Percentiles rank a stretch among this genome's conserved stretches.
These are phyloP conservation scores for Aspergillus hancockii DNA, from an alignment of 495 filamentous ascomycete genomes.

Conservation along the genomic window DNA sequence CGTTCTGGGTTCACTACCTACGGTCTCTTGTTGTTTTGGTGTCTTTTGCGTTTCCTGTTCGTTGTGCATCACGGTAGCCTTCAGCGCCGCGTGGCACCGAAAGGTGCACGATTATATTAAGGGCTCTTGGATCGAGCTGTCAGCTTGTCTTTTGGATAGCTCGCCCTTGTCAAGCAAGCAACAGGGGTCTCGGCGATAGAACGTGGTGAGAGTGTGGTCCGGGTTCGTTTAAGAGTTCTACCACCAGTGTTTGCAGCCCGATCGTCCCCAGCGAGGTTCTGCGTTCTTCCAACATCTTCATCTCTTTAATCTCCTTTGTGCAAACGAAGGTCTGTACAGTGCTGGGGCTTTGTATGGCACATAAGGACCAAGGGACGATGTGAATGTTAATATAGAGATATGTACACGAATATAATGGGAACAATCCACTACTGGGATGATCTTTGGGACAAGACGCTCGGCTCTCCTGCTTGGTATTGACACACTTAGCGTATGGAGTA, in stretches of 20 bases:
- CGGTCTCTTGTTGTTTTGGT: conserved; percentile 10
- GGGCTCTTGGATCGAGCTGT: not conserved
- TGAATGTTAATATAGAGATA: not conserved
- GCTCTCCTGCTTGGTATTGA: not conserved
- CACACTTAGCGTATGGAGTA: too few species aligned
- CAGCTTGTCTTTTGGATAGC: not conserved
- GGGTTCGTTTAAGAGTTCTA: not conserved
- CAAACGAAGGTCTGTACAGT: conserved; percentile 8
- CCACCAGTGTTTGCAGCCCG: not conserved
- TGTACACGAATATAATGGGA: not conserved
- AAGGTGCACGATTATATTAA: not conserved
- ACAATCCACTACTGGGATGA: not conserved
- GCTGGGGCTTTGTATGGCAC: conserved; percentile 5
- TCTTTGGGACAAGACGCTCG: not conserved
- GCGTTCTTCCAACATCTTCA: conserved; percentile 6
- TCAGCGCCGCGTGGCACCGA: not conserved
- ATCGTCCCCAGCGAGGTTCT: conserved; percentile 4
- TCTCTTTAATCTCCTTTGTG: conserved; percentile 1
- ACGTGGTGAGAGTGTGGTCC: not conserved
- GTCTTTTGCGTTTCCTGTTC: conserved; percentile 4
- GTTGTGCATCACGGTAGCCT: not conserved
- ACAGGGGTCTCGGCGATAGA: not conserved
- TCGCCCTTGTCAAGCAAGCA: conserved; percentile 2
- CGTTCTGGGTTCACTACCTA: conserved; percentile 3
- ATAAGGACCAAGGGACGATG: not conserved